Percentiles rank a stretch among this genome's conserved stretches.
Conservation (phyloP, 2,329 filamentous ascomycete species). For the Massarina eburnea region DNA sequence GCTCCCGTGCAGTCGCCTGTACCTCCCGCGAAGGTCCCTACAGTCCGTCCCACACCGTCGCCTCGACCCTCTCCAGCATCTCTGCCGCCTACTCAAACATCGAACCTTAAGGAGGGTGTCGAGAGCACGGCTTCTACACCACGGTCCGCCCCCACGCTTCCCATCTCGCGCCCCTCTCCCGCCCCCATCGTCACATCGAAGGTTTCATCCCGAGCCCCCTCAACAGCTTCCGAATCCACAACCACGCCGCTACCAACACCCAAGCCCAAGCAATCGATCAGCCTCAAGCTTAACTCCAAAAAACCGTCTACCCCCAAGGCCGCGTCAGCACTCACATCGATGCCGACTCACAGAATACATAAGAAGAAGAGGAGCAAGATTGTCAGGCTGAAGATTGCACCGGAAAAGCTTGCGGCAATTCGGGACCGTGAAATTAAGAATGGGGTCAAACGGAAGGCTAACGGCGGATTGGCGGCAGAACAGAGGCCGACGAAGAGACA, state of each 20-base stretch:
- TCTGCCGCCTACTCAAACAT: neutral
- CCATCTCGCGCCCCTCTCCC: neutral
- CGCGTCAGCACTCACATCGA: constrained; percentile 9
- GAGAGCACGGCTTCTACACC: constrained; percentile 11
- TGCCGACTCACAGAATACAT: constrained; percentile 12
- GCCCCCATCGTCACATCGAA: neutral
- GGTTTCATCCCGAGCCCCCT: constrained; percentile 1
- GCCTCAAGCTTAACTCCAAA: constrained; percentile 27
- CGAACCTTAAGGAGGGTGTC: constrained; percentile 18
- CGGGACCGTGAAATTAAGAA: constrained; percentile 12
- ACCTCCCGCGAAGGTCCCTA: neutral
- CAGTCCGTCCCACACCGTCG: neutral
- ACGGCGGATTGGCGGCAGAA: constrained; percentile 12
- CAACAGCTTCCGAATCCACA: neutral
- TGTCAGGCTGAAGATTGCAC: constrained; percentile 25
- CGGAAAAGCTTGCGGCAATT: constrained; percentile 13
- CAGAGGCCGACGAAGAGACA: constrained; percentile 31
- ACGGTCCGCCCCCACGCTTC: neutral
- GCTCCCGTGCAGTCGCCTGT: neutral
- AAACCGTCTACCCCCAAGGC: constrained; percentile 9
- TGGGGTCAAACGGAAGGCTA: constrained; percentile 25
- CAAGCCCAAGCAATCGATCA: constrained; percentile 14
- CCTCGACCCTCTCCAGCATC: constrained; percentile 1
- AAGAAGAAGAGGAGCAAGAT: constrained; percentile 26
- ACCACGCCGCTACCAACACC: constrained; percentile 12